Evolutionary conservation across 148 eudicot genomes (phyloP).

Genomic region (Arbutus unedo): DNA sequence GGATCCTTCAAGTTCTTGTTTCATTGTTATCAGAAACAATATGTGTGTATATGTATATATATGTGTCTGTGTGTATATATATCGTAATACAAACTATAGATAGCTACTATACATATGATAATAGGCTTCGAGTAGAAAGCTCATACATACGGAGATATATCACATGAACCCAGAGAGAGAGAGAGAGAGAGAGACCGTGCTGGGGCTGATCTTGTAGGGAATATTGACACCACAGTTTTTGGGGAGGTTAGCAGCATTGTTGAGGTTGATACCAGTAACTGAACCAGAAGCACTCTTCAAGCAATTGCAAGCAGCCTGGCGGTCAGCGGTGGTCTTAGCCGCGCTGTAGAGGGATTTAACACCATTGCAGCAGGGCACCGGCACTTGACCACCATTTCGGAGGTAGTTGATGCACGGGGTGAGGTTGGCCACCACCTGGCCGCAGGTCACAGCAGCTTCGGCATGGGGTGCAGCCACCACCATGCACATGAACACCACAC

Average conservation of each 20-base stretch:
- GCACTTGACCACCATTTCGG: not conserved
- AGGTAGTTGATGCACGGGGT: constrained; percentile 19
- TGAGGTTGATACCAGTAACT: constrained; percentile 2
- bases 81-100: too few species aligned
- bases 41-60: too few species aligned
- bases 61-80: too few species aligned
- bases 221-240: constrained; percentile 20
- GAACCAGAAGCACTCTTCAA: constrained; percentile 1
- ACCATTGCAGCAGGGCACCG: constrained; percentile 17
- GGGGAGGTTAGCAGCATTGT: constrained; percentile 14
- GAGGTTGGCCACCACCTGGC: constrained; percentile 11
- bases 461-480: constrained; percentile 15
- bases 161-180: not conserved
- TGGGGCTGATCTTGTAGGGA: constrained; percentile 26
- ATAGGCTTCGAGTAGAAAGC: too few species aligned
- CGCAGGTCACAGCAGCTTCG: constrained; percentile 14
- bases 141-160: too few species aligned
- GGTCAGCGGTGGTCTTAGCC: constrained; percentile 21
- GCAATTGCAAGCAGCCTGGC: constrained; percentile 27
- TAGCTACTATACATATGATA: too few species aligned
- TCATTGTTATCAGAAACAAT: too few species aligned
- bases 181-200: constrained; percentile 16
- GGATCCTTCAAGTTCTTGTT: too few species aligned
- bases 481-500: constrained; percentile 14
- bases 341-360: not conserved